Base-by-base conservation (phyloP, 2,329 filamentous ascomycete species). In the Pleomassaria siparia region DNA sequence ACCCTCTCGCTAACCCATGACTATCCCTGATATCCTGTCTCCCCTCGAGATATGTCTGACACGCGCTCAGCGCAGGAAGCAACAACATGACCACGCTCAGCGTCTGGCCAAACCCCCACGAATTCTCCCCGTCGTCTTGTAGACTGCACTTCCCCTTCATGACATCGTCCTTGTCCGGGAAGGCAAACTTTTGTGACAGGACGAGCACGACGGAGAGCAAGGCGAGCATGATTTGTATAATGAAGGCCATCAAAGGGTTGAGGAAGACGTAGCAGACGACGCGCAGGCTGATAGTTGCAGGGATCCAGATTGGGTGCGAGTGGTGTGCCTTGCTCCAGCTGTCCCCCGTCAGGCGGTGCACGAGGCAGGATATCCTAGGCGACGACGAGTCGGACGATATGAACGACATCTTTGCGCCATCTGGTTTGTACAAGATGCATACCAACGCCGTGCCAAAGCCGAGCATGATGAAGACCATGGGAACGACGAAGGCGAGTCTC, bases 61-160 rank as follows among this genome's bases (percentile, higher is more conserved):
- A 30, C 3, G 62, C 63, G 24, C 55, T 59, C 48, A 66, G 54
- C 8, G 55, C 56, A 1, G 62, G 64, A 7, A 65, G 22, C 26
- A 64, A 29, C 40, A 66, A 43, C 60, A 67, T 64, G 2, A 59
- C 58, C 20, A 65, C 56, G 48, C 59, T 63, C 49, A 67, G 33
- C 16, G 62, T 67, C 49, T 66, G 62, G 5, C 64, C 59, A 40
- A 66, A 66, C 3, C 62, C 60, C 63, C 63, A 66, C 12, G 49
- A 37, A 40, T 67, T 64, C 44, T 66, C 63, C 4, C 45, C 54
- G 10, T 54, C 33, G 26, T 59, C 55, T 20, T 62, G 56, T 25
- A 67, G 22, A 10, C 62, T 58, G 29, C 62, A 67, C 40, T 55
- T 62, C 16, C 37, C 39, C 11, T 47, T 28, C 25, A n/a, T n/a